Evolutionary conservation across 2,329 filamentous ascomycete species (phyloP).

Genomic region (Diaporthe caulivora): DNA sequence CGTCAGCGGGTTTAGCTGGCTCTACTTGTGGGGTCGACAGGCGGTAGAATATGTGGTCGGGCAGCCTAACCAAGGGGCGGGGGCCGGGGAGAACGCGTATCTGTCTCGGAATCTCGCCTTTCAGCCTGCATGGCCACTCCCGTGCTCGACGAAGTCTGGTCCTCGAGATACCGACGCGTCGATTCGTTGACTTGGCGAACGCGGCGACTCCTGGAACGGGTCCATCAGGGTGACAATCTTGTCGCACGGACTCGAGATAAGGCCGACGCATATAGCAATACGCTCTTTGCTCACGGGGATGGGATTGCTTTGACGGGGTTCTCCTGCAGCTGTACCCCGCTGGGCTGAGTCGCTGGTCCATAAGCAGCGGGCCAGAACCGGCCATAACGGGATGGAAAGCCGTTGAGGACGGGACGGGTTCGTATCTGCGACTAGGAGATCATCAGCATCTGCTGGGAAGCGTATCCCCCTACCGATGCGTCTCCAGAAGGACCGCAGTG

Average conservation of each 20-base stretch:
- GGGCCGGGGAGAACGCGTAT: slow-evolving; percentile 1
- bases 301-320: background rate
- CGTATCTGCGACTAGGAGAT: background rate
- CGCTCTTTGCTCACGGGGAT: background rate
- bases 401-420: background rate
- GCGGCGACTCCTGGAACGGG: background rate
- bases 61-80: slow-evolving; percentile 10
- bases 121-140: background rate
- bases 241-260: background rate
- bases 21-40: background rate
- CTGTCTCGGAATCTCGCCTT: slow-evolving; percentile 9
- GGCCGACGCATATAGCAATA: background rate
- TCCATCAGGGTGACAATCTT: background rate
- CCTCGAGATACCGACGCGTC: background rate
- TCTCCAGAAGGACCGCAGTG: background rate
- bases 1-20: background rate
- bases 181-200: background rate
- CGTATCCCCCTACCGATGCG: background rate
- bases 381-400: background rate
- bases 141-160: background rate
- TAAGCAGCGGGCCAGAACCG: background rate
- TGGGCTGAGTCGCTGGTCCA: background rate
- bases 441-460: background rate
- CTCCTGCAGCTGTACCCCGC: background rate
- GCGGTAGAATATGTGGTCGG: background rate